A percentile compares a stretch with the other conserved stretches of the same genome.
Evolutionary conservation across 2,329 filamentous ascomycete genomes (phyloP).

Genomic region (Leptodontidium sp.): DNA sequence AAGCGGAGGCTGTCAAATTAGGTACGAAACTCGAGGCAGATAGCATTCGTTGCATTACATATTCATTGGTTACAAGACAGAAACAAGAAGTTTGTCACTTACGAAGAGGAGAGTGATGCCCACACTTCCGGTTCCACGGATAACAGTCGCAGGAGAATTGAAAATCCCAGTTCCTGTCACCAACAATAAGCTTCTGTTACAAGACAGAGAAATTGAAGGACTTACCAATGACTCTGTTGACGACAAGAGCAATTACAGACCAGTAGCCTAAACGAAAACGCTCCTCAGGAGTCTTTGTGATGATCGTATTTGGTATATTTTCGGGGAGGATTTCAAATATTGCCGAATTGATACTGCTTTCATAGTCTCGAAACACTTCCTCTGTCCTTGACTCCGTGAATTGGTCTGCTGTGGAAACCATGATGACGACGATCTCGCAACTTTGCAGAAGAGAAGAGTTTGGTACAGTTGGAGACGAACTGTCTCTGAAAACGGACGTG

Average conservation of each 20-base stretch:
- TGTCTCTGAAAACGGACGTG: neutral
- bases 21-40: too few species aligned
- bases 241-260: slow-evolving; percentile 32
- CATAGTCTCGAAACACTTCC: slow-evolving; percentile 21
- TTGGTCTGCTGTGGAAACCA: slow-evolving; percentile 22
- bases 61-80: too few species aligned
- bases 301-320: slow-evolving; percentile 30
- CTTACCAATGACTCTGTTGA: slow-evolving; percentile 31
- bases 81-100: too few species aligned
- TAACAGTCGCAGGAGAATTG: slow-evolving; percentile 33
- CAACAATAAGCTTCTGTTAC: neutral
- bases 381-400: slow-evolving; percentile 19
- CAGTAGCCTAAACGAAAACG: slow-evolving; percentile 31
- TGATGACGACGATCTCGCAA: neutral
- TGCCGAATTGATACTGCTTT: slow-evolving; percentile 26
- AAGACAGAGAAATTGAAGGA: neutral
- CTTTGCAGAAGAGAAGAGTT: neutral
- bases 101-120: slow-evolving; percentile 26
- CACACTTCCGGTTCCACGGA: slow-evolving; percentile 28
- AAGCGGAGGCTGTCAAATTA: too few species aligned
- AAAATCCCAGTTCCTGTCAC: slow-evolving; percentile 41
- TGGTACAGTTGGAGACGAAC: neutral
- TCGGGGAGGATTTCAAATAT: slow-evolving; percentile 28
- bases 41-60: too few species aligned
- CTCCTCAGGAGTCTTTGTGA: slow-evolving; percentile 32